Base-by-base conservation (phyloP, 2,329 filamentous ascomycete species). In the Ceratocystis cubensis region DNA sequence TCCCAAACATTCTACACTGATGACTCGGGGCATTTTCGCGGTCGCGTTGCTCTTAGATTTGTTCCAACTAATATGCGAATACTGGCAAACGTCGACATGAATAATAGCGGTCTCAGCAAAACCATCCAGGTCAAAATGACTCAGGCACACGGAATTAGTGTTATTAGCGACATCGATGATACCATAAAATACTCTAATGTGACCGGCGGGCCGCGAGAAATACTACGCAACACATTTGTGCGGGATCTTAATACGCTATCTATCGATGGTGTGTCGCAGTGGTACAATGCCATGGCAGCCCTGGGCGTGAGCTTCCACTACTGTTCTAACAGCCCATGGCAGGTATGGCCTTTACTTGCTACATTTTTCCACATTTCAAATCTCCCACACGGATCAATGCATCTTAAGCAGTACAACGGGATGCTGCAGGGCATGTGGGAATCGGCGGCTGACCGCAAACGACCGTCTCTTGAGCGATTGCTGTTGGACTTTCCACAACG, bases 271-370 rank as follows among this genome's bases (percentile, higher is more conserved):
- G 92, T 97, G 22, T 84, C 81, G 67, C 90, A 95, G 69, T 97
- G 94, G 93, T 99, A 97, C 73, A 84, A 80, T 45, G 80, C 80
- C 22, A 81, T 99, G 76, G 82, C 88, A 48, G 80, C 85, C 22
- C 84, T 93, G 77, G 91, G 92, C 20, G 93, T 97, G 28, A 84
- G 86, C 71, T 82, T 99, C 64, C 95, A 99, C 74, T 99, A 99
- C 75, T 95, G 96, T 70, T 99, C 94, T n/a, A 99, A 99, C 75
- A 96, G 93, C 63, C 94, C 94, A 0, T 99, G 95, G 95, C 95
- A 99, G 74, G 81, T 99, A 5, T 99, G 90, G 71, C 94, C 94
- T 0, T 85, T 97, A 1, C 78, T 99, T 10, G 88, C 89, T 4
- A 90, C 84, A 65, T 99, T 88, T 74, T 96, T 97, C 74, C 85